Percentiles rank a stretch among this genome's conserved stretches.
Conservation (phyloP, 345 rosid species). For the Atalantia buxifolia region DNA sequence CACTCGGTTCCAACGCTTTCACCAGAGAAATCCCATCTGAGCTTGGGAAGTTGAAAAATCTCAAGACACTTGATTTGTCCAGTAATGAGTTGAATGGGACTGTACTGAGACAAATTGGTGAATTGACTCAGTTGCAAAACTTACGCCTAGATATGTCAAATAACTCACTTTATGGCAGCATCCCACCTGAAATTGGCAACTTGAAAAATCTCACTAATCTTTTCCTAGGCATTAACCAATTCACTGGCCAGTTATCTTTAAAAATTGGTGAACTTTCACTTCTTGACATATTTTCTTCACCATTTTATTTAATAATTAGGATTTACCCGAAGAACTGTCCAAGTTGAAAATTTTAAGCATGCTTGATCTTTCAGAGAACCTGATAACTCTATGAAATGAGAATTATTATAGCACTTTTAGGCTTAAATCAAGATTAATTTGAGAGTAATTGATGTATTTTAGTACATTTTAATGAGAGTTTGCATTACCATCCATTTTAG, state of each 20-base stretch:
- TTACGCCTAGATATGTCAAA: constrained; percentile 52
- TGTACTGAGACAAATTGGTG: constrained; percentile 41
- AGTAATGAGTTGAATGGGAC: constrained; percentile 46
- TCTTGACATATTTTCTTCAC: too few relatives aligned
- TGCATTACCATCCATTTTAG: too few relatives aligned
- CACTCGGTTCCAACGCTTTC: constrained; percentile 45
- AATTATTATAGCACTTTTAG: too few relatives aligned
- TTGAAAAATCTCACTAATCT: constrained; percentile 49
- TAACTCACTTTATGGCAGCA: constrained; percentile 57
- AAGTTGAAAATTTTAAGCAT: too few relatives aligned
- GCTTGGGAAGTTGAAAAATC: constrained; percentile 40
- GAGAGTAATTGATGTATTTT: too few relatives aligned
- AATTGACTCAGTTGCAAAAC: constrained; percentile 9
- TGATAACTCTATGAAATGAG: too few relatives aligned
- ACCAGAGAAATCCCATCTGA: constrained; percentile 53
- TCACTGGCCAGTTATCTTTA: constrained; percentile 64
- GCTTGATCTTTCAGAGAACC: too few relatives aligned
- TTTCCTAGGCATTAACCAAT: constrained; percentile 57
- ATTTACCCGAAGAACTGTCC: too few relatives aligned
- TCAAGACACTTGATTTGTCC: constrained; percentile 62
- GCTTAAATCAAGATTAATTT: too few relatives aligned
- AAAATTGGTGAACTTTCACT: constrained; percentile 39
- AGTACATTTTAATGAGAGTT: too few relatives aligned
- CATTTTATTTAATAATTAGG: too few relatives aligned
- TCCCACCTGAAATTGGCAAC: constrained; percentile 61